A percentile compares a stretch with the other conserved stretches of the same genome.
Evolutionary conservation across 148 eudicot species (phyloP).

Genomic region (Nepenthes mirabilis): DNA sequence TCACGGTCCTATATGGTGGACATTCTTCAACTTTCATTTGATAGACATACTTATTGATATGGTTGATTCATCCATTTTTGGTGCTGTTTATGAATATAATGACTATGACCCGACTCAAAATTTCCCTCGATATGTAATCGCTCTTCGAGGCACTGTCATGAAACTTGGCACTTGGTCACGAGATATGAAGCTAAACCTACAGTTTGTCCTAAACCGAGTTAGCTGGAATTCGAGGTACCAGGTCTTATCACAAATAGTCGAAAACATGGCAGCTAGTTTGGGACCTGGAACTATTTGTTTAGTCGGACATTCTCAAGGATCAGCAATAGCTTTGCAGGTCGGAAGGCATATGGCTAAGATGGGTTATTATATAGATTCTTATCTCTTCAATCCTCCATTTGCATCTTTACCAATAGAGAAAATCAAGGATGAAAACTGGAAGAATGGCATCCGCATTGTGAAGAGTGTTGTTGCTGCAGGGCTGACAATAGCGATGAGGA

Average conservation of each 20-base stretch:
- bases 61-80: constrained; percentile 46
- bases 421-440: constrained; percentile 24
- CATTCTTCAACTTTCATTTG: constrained; percentile 30
- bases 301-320: constrained; percentile 68
- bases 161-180: constrained; percentile 23
- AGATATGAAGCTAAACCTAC: constrained; percentile 38
- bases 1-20: constrained; percentile 67
- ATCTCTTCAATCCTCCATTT: constrained; percentile 76
- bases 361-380: constrained; percentile 33
- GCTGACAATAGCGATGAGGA: constrained; percentile 20
- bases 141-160: constrained; percentile 54
- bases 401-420: constrained; percentile 34
- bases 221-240: constrained; percentile 27
- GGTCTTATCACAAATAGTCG: constrained; percentile 14
- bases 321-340: constrained; percentile 50
- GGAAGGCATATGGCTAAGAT: constrained; percentile 51
- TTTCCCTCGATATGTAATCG: constrained; percentile 37
- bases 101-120: background rate
- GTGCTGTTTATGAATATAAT: constrained; percentile 29
- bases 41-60: constrained; percentile 24
- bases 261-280: constrained; percentile 7
- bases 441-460: constrained; percentile 33
- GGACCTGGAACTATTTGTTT: constrained; percentile 44
- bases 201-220: constrained; percentile 24
- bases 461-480: constrained; percentile 41